Base-by-base conservation (phyloP, 192 early-diverging fungal species). In the Backusella morwellensis region DNA sequence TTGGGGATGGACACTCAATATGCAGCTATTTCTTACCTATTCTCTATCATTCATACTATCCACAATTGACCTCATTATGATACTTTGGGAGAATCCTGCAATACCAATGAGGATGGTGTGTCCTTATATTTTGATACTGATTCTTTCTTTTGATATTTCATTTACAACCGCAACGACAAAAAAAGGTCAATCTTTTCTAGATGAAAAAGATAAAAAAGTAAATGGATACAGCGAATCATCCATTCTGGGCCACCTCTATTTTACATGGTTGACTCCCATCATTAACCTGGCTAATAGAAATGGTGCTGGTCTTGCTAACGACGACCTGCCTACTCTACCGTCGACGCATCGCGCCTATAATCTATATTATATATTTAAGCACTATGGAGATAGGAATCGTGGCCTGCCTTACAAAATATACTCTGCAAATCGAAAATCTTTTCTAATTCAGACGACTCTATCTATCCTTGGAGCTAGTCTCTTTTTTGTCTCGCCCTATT, bases 401-500 rank as follows among this genome's bases (percentile, higher is more conserved):
- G 15, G n/a, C 5, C n/a, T 69, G n/a, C 3, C 35, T 3, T 35
- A 69, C 9, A 69, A 34, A 69, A 69, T 69, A 11, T 34, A n/a
- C 19, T 7, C 6, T 36, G 35, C 68, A 34, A 69, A 69, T 35
- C 19, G 35, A n/a, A 35, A n/a, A 32, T 35, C 35, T 14, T n/a
- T 69, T 8, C 6, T 69, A 14, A n/a, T 69, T 5, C 34, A 69
- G 68, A 38, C 19, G 14, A n/a, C 21, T 35, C 35, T 69, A n/a
- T 38, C 36, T 19, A 36, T 69, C 3, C 36, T 69, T 32, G 35
- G 19, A 6, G 32, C 68, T 15, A 44, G 34, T 69, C 70, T 80
- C n/a, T 77, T 74, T 73, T 83, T 80, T 66, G 40, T 59, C 11
- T 75, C 82, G 19, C 71, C 73, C 0, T 63, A 68, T 36, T 77